phyloP scores from a whole-genome alignment of 2,329 filamentous ascomycete species.

The Xylariaceae sp. region DNA sequence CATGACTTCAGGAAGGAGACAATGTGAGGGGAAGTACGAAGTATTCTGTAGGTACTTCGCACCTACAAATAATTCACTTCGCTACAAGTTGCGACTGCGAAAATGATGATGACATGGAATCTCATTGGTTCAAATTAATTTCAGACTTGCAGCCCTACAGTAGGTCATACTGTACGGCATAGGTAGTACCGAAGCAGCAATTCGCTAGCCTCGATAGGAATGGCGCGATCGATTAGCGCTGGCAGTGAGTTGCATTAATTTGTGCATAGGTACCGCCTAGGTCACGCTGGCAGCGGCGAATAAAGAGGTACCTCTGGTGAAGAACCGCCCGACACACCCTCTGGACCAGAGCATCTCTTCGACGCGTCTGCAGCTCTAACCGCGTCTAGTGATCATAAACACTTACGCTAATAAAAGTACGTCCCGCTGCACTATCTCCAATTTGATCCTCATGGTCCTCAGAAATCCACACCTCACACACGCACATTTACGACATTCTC shows the following conservation, averaged over 20 bases:
- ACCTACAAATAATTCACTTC: neutral
- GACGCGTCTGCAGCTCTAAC: slow-evolving; percentile 21
- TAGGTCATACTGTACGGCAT: too few relatives aligned
- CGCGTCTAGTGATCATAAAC: slow-evolving; percentile 21
- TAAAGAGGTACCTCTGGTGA: too few relatives aligned
- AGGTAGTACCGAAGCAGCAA: too few relatives aligned
- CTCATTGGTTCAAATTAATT: neutral
- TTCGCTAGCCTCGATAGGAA: neutral
- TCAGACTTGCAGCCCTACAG: too few relatives aligned
- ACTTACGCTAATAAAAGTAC: slow-evolving; percentile 19
- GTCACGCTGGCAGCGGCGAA: too few relatives aligned
- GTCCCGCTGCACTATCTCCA: slow-evolving; percentile 4
- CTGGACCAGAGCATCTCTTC: neutral
- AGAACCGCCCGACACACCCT: neutral
- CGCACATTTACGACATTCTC: slow-evolving; percentile 6
- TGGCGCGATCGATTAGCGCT: neutral
- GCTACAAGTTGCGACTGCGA: too few relatives aligned
- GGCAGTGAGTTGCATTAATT: neutral
- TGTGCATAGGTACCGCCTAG: too few relatives aligned
- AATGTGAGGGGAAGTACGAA: too few relatives aligned
- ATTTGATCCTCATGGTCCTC: slow-evolving; percentile 3
- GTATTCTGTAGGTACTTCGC: neutral
- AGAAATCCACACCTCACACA: neutral
- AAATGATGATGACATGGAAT: neutral
- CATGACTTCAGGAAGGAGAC: too few relatives aligned